phyloP scores from a whole-genome alignment of 768 basidiomycete species.

The Boletellus ananas region DNA sequence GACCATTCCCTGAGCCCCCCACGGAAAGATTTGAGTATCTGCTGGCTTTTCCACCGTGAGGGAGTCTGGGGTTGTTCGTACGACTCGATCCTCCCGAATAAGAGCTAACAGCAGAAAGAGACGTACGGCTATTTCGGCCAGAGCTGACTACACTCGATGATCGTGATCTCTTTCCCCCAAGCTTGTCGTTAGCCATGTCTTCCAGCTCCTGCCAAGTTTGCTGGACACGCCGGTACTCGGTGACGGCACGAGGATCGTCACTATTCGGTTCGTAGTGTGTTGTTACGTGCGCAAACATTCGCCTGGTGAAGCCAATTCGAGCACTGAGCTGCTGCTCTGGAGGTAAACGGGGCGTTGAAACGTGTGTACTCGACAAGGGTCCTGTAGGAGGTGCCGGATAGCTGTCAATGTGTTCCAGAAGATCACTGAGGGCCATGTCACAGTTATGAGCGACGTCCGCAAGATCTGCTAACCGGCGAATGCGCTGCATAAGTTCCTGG shows the following conservation, averaged over 20 bases:
- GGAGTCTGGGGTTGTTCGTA: conserved; percentile 5
- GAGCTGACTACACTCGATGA: conserved; percentile 66
- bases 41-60: conserved; percentile 24
- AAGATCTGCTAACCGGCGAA: conserved; percentile 56
- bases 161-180: conserved; percentile 59
- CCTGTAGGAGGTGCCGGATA: conserved; percentile 61
- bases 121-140: conserved; percentile 53
- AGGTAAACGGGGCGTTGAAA: conserved; percentile 37
- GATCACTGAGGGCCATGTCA: conserved; percentile 76
- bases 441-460: conserved; percentile 48
- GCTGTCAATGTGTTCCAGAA: conserved; percentile 83
- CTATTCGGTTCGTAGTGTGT: conserved; percentile 39
- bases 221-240: conserved; percentile 61
- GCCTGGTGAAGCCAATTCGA: conserved; percentile 61
- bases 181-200: conserved; percentile 73
- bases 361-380: conserved; percentile 48
- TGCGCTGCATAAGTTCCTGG: conserved; percentile 43
- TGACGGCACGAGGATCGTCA: conserved; percentile 56
- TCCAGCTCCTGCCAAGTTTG: conserved; percentile 81
- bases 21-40: conserved; percentile 32
- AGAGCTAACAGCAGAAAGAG: conserved; percentile 40
- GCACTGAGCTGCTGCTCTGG: conserved; percentile 67
- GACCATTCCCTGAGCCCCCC: conserved; percentile 34
- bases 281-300: conserved; percentile 46
- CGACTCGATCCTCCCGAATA: conserved; percentile 19